Evolutionary conservation across 805 yeast genomes (phyloP).

Genomic region (Cyberlindnera petersonii): DNA sequence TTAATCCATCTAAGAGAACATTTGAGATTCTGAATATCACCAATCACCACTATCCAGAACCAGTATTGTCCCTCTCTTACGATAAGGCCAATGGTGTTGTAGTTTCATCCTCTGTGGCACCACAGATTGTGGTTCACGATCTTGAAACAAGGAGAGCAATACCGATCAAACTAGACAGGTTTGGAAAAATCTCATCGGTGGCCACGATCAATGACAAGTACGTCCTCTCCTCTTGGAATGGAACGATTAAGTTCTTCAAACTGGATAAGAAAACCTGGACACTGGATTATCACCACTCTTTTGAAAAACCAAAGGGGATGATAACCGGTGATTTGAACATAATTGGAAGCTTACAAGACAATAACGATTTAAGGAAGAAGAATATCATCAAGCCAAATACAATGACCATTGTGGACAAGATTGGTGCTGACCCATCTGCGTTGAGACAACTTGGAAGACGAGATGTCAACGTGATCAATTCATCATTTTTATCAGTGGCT

Average conservation of each 20-base stretch:
- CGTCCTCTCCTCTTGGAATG: constrained; percentile 52
- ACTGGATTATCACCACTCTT: constrained; percentile 18
- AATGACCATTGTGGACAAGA: constrained; percentile 18
- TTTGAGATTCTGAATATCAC: constrained; percentile 15
- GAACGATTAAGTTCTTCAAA: constrained; percentile 34
- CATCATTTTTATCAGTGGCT: constrained; percentile 41
- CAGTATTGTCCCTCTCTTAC: constrained; percentile 43
- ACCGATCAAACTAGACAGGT: constrained; percentile 23
- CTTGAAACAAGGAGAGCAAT: not conserved
- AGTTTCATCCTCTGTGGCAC: constrained; percentile 47
- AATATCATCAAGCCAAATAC: constrained; percentile 28
- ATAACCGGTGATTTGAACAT: constrained; percentile 27
- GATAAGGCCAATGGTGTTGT: constrained; percentile 28
- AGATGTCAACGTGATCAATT: constrained; percentile 19
- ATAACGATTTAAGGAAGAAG: constrained; percentile 27
- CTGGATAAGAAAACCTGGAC: constrained; percentile 14
- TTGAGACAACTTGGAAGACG: constrained; percentile 18
- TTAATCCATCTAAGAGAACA: constrained; percentile 18
- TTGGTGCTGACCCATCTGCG: not conserved
- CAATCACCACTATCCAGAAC: constrained; percentile 47
- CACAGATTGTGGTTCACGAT: constrained; percentile 34
- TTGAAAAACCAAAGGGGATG: constrained; percentile 26
- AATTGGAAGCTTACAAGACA: constrained; percentile 26
- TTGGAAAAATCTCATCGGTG: constrained; percentile 36
- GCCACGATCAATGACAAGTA: constrained; percentile 21